These are phyloP conservation scores for Chalciporus sp. DNA, from an alignment of 1,284 basidiomycete species.

Conservation along the genomic window DNA sequence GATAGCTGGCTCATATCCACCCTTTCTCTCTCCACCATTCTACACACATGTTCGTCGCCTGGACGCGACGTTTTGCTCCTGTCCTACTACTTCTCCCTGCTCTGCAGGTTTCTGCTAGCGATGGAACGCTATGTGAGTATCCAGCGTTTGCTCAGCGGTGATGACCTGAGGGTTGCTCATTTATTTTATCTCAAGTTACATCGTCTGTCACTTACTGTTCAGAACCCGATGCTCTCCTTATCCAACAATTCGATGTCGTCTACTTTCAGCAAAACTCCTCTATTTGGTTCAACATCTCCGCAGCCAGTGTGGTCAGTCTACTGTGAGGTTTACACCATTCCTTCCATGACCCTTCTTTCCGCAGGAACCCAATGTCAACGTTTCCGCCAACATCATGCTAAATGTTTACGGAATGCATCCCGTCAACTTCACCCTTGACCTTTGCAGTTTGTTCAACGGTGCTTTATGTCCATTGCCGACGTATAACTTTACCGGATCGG, in stretches of 20 bases:
- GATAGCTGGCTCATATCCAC: constrained; percentile 34
- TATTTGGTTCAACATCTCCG: constrained; percentile 74
- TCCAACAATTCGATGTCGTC: constrained; percentile 79
- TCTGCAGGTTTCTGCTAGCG: constrained; percentile 46
- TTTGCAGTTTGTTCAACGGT: constrained; percentile 76
- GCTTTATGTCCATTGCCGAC: constrained; percentile 87
- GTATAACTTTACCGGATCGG: constrained; percentile 84
- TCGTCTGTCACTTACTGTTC: constrained; percentile 89
- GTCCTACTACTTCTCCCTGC: constrained; percentile 45
- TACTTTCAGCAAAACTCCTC: constrained; percentile 75
- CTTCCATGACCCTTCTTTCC: constrained; percentile 32
- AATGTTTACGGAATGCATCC: constrained; percentile 82
- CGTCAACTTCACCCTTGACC: constrained; percentile 76
- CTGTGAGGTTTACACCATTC: constrained; percentile 14
- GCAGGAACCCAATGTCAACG: constrained; percentile 74
- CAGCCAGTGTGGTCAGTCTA: constrained; percentile 66
- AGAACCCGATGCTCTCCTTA: constrained; percentile 76
- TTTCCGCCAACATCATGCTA: constrained; percentile 76
- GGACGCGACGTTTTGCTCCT: constrained; percentile 61
- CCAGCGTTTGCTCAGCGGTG: neutral
- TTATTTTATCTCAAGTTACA: constrained; percentile 53
- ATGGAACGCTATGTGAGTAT: constrained; percentile 60
- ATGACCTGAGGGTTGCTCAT: neutral
- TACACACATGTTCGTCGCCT: constrained; percentile 63
- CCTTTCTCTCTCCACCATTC: constrained; percentile 20